Evolutionary conservation across 352 stramenopile species (phyloP), one percentile per base, ranked within the genome.

Genomic region (Phytopythium kandeliae): DNA sequence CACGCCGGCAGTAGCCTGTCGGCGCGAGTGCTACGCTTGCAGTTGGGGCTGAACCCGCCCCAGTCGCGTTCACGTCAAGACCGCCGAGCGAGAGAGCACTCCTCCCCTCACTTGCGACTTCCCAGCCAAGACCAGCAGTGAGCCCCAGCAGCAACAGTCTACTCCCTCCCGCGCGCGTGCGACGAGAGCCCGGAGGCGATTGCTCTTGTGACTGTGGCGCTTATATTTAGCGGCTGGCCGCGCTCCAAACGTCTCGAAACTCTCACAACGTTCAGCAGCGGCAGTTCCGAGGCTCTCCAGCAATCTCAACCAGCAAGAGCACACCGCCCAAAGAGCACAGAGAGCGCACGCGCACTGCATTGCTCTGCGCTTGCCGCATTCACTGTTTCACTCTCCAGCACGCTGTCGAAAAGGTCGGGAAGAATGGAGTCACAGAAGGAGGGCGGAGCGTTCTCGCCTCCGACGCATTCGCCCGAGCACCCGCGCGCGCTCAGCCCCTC

Each of bases 401-500:
- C 31, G 11, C 7, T 11, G 31, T 35, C 31, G 15, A 13, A 15
- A 35, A 11, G 7, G 31, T 15, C 15, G 4, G 7, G 31, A 11
- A 6, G 7, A 26, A 51, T 51, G 45, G 45, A 51, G 21, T 42
- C 45, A 12, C n/a, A 41, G 15, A 11, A 28, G 8, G 30, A 31
- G 15, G 45, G 42, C 21, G 45, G 15, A 38, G 45, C 45, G 33
- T 42, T n/a, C 8, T n/a, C 31, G 16, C 45, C 31, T 21, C 19
- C 30, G n/a, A 51, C 45, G n/a, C 42, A 21, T 21, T 51, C 45
- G 21, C 45, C 45, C 31, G 45, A 51, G 31, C 41, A 51, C 45
- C 45, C 31, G 45, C 45, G 31, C 15, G 31, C 30, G 13, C 21
- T 51, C 8, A 31, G 10, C 13, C 45, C 45, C 21, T 28, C 30